Conservation (phyloP, 306 rosid genomes). For the Dryas alaskensis region DNA sequence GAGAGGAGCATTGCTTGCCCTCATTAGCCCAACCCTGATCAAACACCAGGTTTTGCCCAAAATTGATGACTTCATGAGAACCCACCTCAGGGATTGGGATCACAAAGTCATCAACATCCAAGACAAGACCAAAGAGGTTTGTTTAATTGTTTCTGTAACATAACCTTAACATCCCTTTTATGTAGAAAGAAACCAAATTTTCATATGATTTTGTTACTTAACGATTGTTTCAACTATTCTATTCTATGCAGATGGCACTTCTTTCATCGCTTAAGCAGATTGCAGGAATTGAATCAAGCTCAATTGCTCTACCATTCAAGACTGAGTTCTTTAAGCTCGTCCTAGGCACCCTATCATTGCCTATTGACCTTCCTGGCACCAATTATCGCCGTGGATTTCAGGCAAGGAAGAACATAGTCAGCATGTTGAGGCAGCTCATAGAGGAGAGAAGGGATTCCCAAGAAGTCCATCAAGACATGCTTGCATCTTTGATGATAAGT, state of each 20-base stretch:
- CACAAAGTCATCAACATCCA: conserved; percentile 71
- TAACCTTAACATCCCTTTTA: too few species aligned
- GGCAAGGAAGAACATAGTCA: conserved; percentile 82
- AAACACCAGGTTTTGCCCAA: conserved; percentile 70
- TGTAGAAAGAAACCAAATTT: too few species aligned
- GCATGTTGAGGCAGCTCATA: conserved; percentile 52
- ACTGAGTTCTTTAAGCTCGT: conserved; percentile 87
- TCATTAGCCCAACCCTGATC: conserved; percentile 68
- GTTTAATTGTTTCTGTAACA: neutral
- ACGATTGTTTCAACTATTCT: neutral
- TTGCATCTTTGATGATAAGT: conserved; percentile 53
- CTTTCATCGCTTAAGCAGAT: conserved; percentile 76
- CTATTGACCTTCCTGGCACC: conserved; percentile 89
- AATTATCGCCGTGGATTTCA: conserved; percentile 75
- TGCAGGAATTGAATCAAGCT: conserved; percentile 59
- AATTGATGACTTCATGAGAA: conserved; percentile 73
- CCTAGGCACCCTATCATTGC: conserved; percentile 82
- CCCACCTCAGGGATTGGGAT: conserved; percentile 64
- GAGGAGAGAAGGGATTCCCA: conserved; percentile 62
- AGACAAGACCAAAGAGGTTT: conserved; percentile 84
- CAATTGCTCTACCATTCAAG: conserved; percentile 48
- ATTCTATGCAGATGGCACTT: conserved; percentile 71
- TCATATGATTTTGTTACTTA: too few species aligned
- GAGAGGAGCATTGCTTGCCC: conserved; percentile 81
- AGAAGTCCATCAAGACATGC: conserved; percentile 67